Conservation (phyloP, 2,329 filamentous ascomycete genomes). For the Colletotrichum liaoningense region DNA sequence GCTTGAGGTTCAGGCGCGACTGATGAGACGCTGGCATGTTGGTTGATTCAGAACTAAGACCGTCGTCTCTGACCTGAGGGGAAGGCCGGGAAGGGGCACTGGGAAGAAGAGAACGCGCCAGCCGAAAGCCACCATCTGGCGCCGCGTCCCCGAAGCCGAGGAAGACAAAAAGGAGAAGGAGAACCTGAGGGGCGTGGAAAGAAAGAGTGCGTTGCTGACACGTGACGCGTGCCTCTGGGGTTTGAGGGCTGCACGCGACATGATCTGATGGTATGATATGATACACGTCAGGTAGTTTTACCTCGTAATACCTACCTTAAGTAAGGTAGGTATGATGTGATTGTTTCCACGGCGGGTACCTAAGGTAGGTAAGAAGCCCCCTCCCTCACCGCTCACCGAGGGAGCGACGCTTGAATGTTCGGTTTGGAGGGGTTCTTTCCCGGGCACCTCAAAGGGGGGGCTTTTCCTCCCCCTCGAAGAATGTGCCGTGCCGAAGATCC, state of each 20-base stretch:
- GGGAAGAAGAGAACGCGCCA: not conserved
- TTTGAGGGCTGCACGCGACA: not conserved
- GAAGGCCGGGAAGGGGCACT: not conserved
- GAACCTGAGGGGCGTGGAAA: not conserved
- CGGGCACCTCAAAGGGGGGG: too few species aligned
- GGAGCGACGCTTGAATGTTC: not conserved
- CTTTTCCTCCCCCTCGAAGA: not conserved
- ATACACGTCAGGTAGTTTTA: not conserved
- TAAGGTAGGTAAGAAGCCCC: too few species aligned
- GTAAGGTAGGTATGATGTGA: not conserved
- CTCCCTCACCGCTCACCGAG: too few species aligned
- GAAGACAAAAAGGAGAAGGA: not conserved
- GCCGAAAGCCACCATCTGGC: not conserved
- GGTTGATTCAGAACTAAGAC: not conserved
- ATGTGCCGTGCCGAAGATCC: not conserved
- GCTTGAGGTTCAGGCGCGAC: not conserved
- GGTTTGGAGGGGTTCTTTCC: not conserved
- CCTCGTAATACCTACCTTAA: not conserved
- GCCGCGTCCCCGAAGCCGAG: not conserved
- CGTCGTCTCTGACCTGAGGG: not conserved
- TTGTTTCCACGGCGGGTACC: too few species aligned
- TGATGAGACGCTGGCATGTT: slow-evolving; percentile 17
- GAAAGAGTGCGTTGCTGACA: not conserved
- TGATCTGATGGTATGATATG: not conserved
- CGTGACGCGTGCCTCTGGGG: not conserved